Conservation (phyloP, 164 flowering plant species). For the Litsea cubeba region DNA sequence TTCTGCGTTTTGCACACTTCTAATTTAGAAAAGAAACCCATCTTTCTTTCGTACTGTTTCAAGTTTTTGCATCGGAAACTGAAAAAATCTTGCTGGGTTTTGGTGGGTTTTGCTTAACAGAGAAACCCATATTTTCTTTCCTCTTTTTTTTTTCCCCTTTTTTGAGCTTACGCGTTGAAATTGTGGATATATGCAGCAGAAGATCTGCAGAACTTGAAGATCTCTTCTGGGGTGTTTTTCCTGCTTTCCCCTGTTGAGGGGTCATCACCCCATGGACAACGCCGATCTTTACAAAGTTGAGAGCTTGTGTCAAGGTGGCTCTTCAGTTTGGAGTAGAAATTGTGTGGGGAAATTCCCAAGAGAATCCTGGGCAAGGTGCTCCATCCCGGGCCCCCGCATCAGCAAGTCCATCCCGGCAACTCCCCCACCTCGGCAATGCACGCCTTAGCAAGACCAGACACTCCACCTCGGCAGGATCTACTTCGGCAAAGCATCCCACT, state of each 20-base stretch:
- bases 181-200: neutral
- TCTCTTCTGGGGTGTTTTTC: neutral
- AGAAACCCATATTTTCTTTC: neutral
- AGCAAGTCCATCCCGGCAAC: too few species aligned
- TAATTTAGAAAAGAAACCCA: neutral
- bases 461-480: too few species aligned
- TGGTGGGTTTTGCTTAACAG: neutral
- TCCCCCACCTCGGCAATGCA: too few species aligned
- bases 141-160: too few species aligned
- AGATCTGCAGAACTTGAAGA: neutral
- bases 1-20: too few species aligned
- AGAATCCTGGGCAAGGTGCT: too few species aligned
- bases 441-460: too few species aligned
- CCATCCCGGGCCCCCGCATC: too few species aligned
- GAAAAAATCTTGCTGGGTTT: neutral
- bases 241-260: neutral
- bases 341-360: too few species aligned
- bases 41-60: neutral
- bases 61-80: neutral
- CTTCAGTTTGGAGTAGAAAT: conserved; percentile 11
- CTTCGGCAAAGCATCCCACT: too few species aligned
- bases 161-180: neutral
- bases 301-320: neutral
- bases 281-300: neutral
- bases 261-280: neutral